These are phyloP conservation scores for Xylona heveae DNA, from an alignment of 495 filamentous ascomycete genomes.

Conservation along the genomic window DNA sequence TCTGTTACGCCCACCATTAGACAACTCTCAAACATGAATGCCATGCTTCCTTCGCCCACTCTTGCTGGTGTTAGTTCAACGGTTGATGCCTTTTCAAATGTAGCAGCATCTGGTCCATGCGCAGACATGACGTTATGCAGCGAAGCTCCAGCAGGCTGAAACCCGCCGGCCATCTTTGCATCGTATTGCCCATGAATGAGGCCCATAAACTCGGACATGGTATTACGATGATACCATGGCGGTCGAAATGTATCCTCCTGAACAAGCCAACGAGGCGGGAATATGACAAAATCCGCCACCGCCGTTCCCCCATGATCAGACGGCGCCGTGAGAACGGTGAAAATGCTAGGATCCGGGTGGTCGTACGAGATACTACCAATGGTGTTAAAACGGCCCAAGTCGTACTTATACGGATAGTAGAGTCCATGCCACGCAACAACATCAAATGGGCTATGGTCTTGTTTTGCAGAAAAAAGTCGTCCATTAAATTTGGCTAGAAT, in stretches of 20 bases:
- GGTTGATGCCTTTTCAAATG: constrained; percentile 36
- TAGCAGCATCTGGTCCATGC: constrained; percentile 34
- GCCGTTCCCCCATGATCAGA: constrained; percentile 45
- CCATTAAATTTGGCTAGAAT: constrained; percentile 65
- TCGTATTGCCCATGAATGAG: constrained; percentile 51
- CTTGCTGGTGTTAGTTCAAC: constrained; percentile 34
- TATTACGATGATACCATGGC: constrained; percentile 64
- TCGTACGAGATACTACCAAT: constrained; percentile 55
- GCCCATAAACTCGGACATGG: constrained; percentile 75
- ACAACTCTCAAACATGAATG: constrained; percentile 46
- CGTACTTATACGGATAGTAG: constrained; percentile 79
- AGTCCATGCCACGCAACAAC: constrained; percentile 66
- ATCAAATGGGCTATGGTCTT: constrained; percentile 61
- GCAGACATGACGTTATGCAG: constrained; percentile 43
- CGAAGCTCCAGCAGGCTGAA: constrained; percentile 39
- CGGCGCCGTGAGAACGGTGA: constrained; percentile 57
- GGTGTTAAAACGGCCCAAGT: constrained; percentile 59
- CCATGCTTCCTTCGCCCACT: constrained; percentile 40
- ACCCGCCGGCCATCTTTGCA: constrained; percentile 39
- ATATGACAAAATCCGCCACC: constrained; percentile 66
- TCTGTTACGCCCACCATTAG: constrained; percentile 78
- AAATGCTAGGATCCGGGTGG: constrained; percentile 68
- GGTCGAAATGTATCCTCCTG: constrained; percentile 60
- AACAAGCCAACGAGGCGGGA: constrained; percentile 66
- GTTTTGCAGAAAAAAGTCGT: constrained; percentile 49